phyloP scores from a whole-genome alignment of 1,139 yeast species.

The Candida freyschussii region DNA sequence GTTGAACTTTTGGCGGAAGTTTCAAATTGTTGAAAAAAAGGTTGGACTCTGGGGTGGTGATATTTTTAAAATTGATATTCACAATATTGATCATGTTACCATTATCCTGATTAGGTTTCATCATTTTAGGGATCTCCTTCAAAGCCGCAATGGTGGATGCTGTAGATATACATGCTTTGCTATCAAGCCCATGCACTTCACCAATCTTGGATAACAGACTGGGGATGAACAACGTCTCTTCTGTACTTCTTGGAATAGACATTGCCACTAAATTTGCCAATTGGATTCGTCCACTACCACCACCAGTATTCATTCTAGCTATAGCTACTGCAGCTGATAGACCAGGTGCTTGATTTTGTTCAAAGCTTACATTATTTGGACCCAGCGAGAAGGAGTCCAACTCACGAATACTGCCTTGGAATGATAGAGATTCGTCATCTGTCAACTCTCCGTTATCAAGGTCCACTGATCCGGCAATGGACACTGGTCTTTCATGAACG shows the following conservation, averaged over 20 bases:
- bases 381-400: constrained; percentile 7
- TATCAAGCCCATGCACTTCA: constrained; percentile 63
- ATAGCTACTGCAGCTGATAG: constrained; percentile 60
- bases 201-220: constrained; percentile 64
- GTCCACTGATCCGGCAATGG: constrained; percentile 55
- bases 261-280: constrained; percentile 66
- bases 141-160: constrained; percentile 67
- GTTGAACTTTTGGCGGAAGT: constrained; percentile 51
- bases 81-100: constrained; percentile 28
- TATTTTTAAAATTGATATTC: constrained; percentile 31
- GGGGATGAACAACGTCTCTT: constrained; percentile 70
- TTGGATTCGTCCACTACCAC: constrained; percentile 43
- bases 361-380: constrained; percentile 35
- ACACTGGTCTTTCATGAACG: constrained; percentile 58
- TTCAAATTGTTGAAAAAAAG: constrained; percentile 42
- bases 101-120: constrained; percentile 18
- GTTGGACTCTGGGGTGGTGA: constrained; percentile 37
- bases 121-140: constrained; percentile 42
- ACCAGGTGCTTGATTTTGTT: constrained; percentile 69
- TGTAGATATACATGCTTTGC: constrained; percentile 61
- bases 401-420: constrained; percentile 10
- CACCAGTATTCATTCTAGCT: constrained; percentile 39
- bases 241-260: constrained; percentile 72
- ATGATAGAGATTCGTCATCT: constrained; percentile 41
- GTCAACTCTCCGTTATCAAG: constrained; percentile 40